Percentiles rank a stretch among this genome's conserved stretches.
phyloP scores from a whole-genome alignment of 257 asterid genomes.

The Forsythia viridissima region DNA sequence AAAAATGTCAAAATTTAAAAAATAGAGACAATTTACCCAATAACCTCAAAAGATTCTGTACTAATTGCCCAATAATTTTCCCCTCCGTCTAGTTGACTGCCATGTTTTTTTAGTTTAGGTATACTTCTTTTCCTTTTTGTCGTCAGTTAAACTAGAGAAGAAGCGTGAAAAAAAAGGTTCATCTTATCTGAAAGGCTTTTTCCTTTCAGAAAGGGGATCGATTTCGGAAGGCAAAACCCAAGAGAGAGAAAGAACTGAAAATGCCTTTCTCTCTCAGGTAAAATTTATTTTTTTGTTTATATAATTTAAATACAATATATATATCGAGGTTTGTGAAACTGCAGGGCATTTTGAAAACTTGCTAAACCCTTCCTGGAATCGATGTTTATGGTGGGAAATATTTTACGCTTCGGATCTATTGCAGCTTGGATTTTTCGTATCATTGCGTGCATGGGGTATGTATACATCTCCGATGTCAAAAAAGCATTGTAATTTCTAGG shows the following conservation, averaged over 20 bases:
- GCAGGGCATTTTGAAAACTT: slow-evolving; percentile 41
- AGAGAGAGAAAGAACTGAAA: slow-evolving; percentile 27
- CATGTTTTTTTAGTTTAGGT: too few relatives aligned
- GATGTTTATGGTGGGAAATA: slow-evolving; percentile 60
- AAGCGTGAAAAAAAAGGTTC: slow-evolving; percentile 13
- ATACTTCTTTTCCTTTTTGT: neutral
- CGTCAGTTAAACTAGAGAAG: neutral
- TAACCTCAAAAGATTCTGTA: too few relatives aligned
- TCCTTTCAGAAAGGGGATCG: slow-evolving; percentile 22
- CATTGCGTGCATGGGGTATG: slow-evolving; percentile 84
- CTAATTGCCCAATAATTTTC: too few relatives aligned
- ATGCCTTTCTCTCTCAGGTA: slow-evolving; percentile 41
- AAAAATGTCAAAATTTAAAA: too few relatives aligned
- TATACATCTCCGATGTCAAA: slow-evolving; percentile 13
- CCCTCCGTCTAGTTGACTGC: too few relatives aligned
- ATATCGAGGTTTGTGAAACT: slow-evolving; percentile 20
- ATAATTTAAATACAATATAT: neutral
- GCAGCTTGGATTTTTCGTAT: slow-evolving; percentile 57
- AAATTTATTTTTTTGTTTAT: neutral
- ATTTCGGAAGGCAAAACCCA: slow-evolving; percentile 15
- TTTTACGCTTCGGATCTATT: slow-evolving; percentile 60
- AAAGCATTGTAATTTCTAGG: neutral
- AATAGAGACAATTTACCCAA: too few relatives aligned
- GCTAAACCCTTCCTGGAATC: slow-evolving; percentile 33
- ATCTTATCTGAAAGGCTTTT: neutral